These are phyloP conservation scores for Phaeotremella skinneri DNA, from an alignment of 768 basidiomycete species.

Conservation along the genomic window DNA sequence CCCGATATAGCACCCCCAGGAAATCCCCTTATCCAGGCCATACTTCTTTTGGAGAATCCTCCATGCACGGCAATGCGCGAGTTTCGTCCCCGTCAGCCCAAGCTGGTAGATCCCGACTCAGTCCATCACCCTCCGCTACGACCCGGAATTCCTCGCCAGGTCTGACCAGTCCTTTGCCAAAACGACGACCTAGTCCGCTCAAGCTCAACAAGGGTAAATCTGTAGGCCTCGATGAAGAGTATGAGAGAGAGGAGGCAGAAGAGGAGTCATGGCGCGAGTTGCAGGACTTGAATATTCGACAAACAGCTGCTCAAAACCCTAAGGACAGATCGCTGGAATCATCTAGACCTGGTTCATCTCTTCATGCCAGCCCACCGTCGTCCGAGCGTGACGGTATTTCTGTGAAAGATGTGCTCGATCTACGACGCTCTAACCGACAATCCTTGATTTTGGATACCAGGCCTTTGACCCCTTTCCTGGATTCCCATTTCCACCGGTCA, in stretches of 20 bases:
- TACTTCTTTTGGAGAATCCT: too few relatives aligned
- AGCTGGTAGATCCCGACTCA: conserved; percentile 5
- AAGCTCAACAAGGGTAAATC: conserved; percentile 11
- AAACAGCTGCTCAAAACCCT: conserved; percentile 32
- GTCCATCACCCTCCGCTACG: background rate
- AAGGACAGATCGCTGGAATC: conserved; percentile 31
- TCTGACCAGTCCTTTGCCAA: conserved; percentile 8
- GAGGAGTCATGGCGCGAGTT: conserved; percentile 22
- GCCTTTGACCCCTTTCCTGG: conserved; percentile 64
- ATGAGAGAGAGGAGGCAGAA: conserved; percentile 16
- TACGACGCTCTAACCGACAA: conserved; percentile 56
- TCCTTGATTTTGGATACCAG: conserved; percentile 76
- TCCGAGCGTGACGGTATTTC: conserved; percentile 8
- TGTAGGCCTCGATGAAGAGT: conserved; percentile 22
- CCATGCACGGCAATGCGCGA: background rate
- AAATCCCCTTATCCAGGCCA: too few relatives aligned
- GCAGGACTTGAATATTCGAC: conserved; percentile 34
- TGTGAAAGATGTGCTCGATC: conserved; percentile 37
- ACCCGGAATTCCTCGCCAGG: background rate
- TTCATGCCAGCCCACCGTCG: conserved; percentile 1
- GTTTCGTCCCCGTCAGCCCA: background rate
- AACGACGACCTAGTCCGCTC: conserved; percentile 16
- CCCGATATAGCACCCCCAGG: background rate
- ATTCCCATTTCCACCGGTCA: conserved; percentile 65
- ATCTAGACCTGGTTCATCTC: conserved; percentile 19